Evolutionary conservation across 179 eudicot species (phyloP).

Genomic region (Spinacia oleracea): DNA sequence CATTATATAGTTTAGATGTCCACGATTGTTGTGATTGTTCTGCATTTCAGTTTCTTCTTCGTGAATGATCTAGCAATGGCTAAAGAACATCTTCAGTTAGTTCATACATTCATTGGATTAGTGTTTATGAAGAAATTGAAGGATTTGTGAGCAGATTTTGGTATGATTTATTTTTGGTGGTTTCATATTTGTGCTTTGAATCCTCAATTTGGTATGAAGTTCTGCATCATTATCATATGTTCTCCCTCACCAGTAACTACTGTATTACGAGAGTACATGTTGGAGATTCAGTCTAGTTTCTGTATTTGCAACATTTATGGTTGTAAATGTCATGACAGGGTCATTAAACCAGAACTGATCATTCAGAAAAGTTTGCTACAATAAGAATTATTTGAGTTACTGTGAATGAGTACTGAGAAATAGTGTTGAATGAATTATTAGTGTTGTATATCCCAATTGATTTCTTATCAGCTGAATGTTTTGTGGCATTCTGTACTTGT

Average conservation of each 20-base stretch:
- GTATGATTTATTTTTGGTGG: background rate
- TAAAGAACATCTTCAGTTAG: background rate
- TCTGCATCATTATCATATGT: background rate
- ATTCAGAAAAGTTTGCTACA: background rate
- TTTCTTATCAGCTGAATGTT: background rate
- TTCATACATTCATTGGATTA: background rate
- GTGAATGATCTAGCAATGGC: background rate
- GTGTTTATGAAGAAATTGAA: background rate
- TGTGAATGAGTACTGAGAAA: background rate
- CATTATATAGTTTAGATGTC: background rate
- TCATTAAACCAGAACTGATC: background rate
- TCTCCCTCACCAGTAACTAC: background rate
- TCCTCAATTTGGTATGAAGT: background rate
- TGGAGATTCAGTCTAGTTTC: constrained; percentile 5
- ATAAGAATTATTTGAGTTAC: background rate
- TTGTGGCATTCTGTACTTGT: background rate
- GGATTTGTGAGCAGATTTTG: too few relatives aligned
- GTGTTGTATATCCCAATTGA: background rate
- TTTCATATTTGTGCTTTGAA: background rate
- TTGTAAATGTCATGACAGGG: background rate
- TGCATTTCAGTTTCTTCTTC: background rate
- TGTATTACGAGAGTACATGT: too few relatives aligned
- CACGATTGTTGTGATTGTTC: background rate
- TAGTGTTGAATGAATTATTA: background rate
- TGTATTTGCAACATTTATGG: background rate